Percentiles rank a stretch among this genome's conserved stretches.
Conservation (phyloP, 169 alveolate species). For the Plasmodium reichenowi region DNA sequence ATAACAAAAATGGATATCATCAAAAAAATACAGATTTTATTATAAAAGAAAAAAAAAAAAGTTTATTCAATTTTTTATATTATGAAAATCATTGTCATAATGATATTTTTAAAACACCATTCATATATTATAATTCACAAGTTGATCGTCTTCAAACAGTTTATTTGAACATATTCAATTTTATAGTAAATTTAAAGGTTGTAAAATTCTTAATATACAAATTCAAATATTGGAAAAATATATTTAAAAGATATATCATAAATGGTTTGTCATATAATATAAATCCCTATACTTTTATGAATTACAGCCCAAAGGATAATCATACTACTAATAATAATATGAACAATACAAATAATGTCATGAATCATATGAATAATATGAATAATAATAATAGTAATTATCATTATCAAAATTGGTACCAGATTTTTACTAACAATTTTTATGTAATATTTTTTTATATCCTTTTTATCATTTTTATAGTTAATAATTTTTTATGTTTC, state of each 20-base stretch:
- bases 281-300: too few relatives aligned
- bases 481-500: conserved; percentile 32
- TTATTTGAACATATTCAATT: conserved; percentile 30
- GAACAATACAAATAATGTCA: too few relatives aligned
- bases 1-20: conserved; percentile 35
- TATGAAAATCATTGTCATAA: conserved; percentile 70
- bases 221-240: conserved; percentile 26
- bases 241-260: background rate
- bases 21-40: conserved; percentile 30
- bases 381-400: too few relatives aligned
- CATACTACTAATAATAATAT: too few relatives aligned
- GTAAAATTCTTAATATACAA: background rate
- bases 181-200: conserved; percentile 8
- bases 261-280: background rate
- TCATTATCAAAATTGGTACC: too few relatives aligned
- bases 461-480: conserved; percentile 13
- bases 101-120: conserved; percentile 56
- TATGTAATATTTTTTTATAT: conserved; percentile 4
- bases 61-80: conserved; percentile 42
- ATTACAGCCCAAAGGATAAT: too few relatives aligned
- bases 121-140: conserved; percentile 45
- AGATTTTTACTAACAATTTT: background rate
- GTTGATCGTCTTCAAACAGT: conserved; percentile 44
- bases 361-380: too few relatives aligned
- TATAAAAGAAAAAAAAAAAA: conserved; percentile 47